Evolutionary conservation across 768 basidiomycete species (phyloP), one percentile per base, ranked within the genome.

Genomic region (Lactarius sanguifluus): DNA sequence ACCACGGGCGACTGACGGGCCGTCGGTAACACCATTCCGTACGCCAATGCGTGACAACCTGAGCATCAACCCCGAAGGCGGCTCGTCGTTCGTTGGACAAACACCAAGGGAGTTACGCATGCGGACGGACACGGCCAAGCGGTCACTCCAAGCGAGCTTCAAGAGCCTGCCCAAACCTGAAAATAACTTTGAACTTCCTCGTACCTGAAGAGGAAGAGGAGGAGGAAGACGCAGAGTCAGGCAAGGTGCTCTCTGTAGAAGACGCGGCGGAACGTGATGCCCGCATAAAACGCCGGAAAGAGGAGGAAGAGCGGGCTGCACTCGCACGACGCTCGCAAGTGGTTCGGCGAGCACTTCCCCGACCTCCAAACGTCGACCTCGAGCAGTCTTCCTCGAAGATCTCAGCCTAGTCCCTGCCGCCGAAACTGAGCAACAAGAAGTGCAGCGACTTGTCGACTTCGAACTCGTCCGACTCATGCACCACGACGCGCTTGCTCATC

Each of bases 181-280:
- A 79, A 98, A 98, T 76, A 96, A 98, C 76, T 98, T 98, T 72
- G 96, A 98, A 77, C 79, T 99, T 99, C 56, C 83, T 96, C 52
- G 87, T 96, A 10, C 93, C 92, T 2, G 96, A 96, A 20, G 91
- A 94, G 61, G 91, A 30, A 3, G 28, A 85, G 13, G 83, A 81
- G 12, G 83, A 81, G 12, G 81, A 77, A 1, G 79, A 75, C 28
- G 77, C 74, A 1, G 81, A 77, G 5, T 73, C 72, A 15, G 77
- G 69, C 61, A 70, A 68, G 65, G 73, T 70, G 23, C 64, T 85
- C 58, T 78, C 83, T 0, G 90, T 88, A 66, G 94, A 98, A 76
- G 97, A 99, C 76, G 95, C 95, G 0, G 90, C 95, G 3, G 95
- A 96, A 74, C 82, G 96, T 16, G 96, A 98, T 75, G 91, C 89